Evolutionary conservation across 176 grass and related monocot species (phyloP).

Genomic region (Pharus latifolius): DNA sequence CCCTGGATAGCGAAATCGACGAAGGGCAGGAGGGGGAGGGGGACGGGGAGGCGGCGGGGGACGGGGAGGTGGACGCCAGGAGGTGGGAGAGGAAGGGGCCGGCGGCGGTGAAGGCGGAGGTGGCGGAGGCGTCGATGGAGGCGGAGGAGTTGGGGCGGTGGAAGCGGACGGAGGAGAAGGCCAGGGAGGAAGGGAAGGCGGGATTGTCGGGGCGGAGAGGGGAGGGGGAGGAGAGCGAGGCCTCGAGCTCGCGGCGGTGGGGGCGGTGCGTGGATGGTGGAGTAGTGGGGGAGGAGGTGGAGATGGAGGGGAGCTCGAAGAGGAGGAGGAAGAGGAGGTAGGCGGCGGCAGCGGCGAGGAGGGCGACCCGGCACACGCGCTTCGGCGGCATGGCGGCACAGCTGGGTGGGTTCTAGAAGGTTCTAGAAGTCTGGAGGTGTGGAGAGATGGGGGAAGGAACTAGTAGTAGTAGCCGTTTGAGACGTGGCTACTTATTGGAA

Average conservation of each 20-base stretch:
- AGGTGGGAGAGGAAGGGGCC: not conserved
- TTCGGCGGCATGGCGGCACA: conserved; percentile 23
- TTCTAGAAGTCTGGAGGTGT: too few relatives aligned
- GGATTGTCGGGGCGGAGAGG: not conserved
- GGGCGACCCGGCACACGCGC: conserved; percentile 24
- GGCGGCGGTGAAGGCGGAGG: conserved; percentile 33
- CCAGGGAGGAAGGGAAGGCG: conserved; percentile 7
- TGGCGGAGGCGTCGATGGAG: conserved; percentile 10
- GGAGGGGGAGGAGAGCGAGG: not conserved
- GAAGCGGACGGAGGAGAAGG: conserved; percentile 27
- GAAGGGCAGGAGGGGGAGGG: conserved; percentile 35
- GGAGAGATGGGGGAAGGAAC: too few relatives aligned
- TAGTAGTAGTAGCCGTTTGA: conserved; percentile 12
- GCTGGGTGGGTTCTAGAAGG: not conserved
- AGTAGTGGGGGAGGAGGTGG: not conserved
- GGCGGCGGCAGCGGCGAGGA: conserved; percentile 24
- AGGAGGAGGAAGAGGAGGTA: conserved; percentile 40
- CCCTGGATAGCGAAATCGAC: conserved; percentile 10
- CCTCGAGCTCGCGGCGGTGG: conserved; percentile 20
- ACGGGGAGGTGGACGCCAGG: not conserved
- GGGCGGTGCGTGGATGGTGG: not conserved
- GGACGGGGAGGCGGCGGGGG: not conserved
- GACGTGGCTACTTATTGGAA: too few relatives aligned
- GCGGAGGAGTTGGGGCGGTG: not conserved
- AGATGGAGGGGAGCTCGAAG: conserved; percentile 37